phyloP scores from a whole-genome alignment of 2,329 filamentous ascomycete genomes.

The Aspergillus aculeatus region DNA sequence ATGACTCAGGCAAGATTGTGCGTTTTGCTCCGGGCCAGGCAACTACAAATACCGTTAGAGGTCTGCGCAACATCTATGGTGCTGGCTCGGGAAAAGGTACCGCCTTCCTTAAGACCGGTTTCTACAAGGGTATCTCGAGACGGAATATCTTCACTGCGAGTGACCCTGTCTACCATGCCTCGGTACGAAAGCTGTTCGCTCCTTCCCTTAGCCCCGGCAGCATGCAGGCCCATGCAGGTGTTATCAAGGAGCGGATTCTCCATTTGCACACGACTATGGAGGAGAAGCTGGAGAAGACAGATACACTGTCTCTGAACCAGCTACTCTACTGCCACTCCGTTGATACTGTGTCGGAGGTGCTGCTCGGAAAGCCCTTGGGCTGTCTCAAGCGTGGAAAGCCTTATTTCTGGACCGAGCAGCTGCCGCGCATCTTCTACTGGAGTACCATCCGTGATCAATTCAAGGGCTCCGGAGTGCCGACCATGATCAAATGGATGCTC shows the following conservation, averaged over 20 bases:
- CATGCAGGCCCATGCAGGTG: constrained; percentile 22
- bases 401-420: constrained; percentile 28
- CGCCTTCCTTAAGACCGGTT: constrained; percentile 24
- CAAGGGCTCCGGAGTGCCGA: constrained; percentile 25
- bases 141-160: constrained; percentile 26
- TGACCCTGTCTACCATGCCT: constrained; percentile 24
- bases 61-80: constrained; percentile 25
- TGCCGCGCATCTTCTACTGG: constrained; percentile 29
- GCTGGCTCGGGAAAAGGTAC: constrained; percentile 19
- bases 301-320: constrained; percentile 20
- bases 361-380: constrained; percentile 25
- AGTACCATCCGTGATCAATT: constrained; percentile 27
- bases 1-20: constrained; percentile 17
- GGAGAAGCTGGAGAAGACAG: constrained; percentile 4
- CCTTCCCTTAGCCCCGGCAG: constrained; percentile 24
- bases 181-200: constrained; percentile 25
- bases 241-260: constrained; percentile 22
- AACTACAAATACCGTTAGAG: constrained; percentile 26
- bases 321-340: constrained; percentile 27
- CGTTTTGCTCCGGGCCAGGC: constrained; percentile 26
- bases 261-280: constrained; percentile 21
- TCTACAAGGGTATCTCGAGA: constrained; percentile 26
- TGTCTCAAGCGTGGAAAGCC: constrained; percentile 25
- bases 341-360: constrained; percentile 27
- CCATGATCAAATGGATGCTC: constrained; percentile 28